Conservation (phyloP, 164 flowering plant species). For the Stephania japonica region DNA sequence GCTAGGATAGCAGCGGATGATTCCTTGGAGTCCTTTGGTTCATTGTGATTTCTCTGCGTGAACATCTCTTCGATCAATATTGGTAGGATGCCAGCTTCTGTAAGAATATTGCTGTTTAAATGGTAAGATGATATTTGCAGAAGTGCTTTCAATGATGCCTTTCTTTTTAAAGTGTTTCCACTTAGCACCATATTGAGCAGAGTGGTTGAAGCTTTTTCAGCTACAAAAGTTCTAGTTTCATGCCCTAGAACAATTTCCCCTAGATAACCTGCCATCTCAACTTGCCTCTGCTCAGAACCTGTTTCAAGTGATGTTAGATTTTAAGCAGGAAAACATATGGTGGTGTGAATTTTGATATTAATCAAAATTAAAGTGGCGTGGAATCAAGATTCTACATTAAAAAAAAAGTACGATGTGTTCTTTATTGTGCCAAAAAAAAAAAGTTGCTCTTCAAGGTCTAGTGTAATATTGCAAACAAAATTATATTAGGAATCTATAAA, state of each 20-base stretch:
- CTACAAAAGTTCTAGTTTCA: constrained; percentile 43
- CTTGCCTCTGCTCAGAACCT: constrained; percentile 56
- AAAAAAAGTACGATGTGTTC: no score
- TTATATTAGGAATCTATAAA: no score
- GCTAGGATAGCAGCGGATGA: constrained; percentile 60
- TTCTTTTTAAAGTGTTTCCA: constrained; percentile 35
- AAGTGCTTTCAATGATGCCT: constrained; percentile 53
- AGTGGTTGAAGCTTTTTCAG: constrained; percentile 48
- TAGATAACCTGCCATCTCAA: constrained; percentile 56
- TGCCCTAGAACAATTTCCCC: constrained; percentile 47
- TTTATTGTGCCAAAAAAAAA: no score
- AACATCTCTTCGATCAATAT: constrained; percentile 62
- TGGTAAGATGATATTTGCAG: constrained; percentile 48
- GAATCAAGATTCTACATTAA: no score
- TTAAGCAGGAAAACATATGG: no score
- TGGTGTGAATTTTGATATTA: no score
- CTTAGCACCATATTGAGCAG: constrained; percentile 51
- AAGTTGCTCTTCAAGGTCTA: no score
- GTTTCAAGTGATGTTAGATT: constrained; percentile 9
- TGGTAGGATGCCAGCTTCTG: constrained; percentile 50
- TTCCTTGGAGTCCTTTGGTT: constrained; percentile 38
- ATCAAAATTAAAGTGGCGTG: no score
- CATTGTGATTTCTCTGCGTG: constrained; percentile 31
- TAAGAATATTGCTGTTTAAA: constrained; percentile 36
- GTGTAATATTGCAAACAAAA: no score